phyloP scores from a whole-genome alignment of 116 monocot genomes.

The Trichopus zeylanicus region DNA sequence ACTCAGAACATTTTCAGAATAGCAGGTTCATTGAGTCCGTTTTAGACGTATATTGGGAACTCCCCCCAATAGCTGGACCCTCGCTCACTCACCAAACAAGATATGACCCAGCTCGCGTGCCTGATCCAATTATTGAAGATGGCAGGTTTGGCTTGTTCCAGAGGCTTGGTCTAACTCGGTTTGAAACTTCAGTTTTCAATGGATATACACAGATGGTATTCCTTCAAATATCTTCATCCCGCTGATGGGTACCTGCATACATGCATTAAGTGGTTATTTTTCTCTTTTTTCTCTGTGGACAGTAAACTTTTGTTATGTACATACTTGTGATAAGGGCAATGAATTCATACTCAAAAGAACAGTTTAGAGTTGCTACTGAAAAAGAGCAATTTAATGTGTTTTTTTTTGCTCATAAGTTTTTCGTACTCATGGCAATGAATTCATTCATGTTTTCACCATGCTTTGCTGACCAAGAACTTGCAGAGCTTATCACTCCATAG shows the following conservation, averaged over 20 bases:
- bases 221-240: slow-evolving; percentile 47
- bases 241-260: background rate
- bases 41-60: slow-evolving; percentile 87
- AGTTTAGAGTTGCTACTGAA: no score
- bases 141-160: slow-evolving; percentile 67
- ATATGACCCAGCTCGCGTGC: slow-evolving; percentile 80
- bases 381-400: no score
- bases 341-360: no score
- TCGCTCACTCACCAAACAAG: slow-evolving; percentile 91
- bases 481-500: background rate
- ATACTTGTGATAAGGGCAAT: no score
- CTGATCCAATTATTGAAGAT: slow-evolving; percentile 80
- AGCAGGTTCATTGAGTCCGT: slow-evolving; percentile 80
- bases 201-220: slow-evolving; percentile 97
- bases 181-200: slow-evolving; percentile 82
- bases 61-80: slow-evolving; percentile 83
- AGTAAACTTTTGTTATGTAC: no score
- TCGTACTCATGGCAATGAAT: no score
- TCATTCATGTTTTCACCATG: no score
- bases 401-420: no score
- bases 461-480: no score
- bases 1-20: slow-evolving; percentile 85
- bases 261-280: background rate
- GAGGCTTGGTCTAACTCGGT: slow-evolving; percentile 50
- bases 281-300: no score